A percentile compares a stretch with the other conserved stretches of the same genome.
Conservation (phyloP, 352 stramenopile genomes). For the Pythium inflatum region DNA sequence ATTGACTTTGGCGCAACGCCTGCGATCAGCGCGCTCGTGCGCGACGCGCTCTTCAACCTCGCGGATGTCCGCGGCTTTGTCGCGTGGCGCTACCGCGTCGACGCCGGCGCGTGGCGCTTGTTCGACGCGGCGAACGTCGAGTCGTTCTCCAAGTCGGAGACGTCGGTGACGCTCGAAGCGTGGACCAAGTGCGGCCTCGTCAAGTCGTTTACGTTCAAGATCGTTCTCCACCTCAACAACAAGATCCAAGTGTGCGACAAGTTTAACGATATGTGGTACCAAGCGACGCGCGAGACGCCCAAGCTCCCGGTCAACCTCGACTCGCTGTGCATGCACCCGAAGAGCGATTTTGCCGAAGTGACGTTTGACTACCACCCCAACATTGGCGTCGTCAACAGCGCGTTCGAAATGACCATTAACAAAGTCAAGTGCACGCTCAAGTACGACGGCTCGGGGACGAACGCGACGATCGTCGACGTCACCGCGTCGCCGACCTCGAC, state of each 20-base stretch:
- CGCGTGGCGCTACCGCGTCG: slow-evolving; percentile 12
- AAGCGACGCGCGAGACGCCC: slow-evolving; percentile 22
- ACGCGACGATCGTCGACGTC: slow-evolving; percentile 18
- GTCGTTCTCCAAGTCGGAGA: slow-evolving; percentile 49
- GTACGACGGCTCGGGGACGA: slow-evolving; percentile 24
- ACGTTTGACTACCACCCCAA: slow-evolving; percentile 46
- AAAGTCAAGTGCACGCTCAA: slow-evolving; percentile 41
- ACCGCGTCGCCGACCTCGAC: not conserved
- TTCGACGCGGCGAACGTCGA: slow-evolving; percentile 1
- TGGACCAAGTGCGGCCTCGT: slow-evolving; percentile 46
- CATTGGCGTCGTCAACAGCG: slow-evolving; percentile 20
- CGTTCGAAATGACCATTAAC: slow-evolving; percentile 23
- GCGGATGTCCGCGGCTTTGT: slow-evolving; percentile 12
- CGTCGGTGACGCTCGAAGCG: slow-evolving; percentile 47
- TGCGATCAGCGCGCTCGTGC: not conserved
- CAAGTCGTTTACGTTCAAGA: slow-evolving; percentile 32
- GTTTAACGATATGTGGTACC: slow-evolving; percentile 52
- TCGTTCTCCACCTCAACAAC: slow-evolving; percentile 41
- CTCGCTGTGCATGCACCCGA: slow-evolving; percentile 34
- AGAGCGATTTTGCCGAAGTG: slow-evolving; percentile 53
- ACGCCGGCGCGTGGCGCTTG: slow-evolving; percentile 11
- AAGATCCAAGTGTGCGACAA: slow-evolving; percentile 35
- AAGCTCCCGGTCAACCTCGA: slow-evolving; percentile 15
- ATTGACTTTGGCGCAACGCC: not conserved
- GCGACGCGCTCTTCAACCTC: not conserved